Conservation (phyloP, 768 basidiomycete genomes). For the Phaeolepiota aurea region DNA sequence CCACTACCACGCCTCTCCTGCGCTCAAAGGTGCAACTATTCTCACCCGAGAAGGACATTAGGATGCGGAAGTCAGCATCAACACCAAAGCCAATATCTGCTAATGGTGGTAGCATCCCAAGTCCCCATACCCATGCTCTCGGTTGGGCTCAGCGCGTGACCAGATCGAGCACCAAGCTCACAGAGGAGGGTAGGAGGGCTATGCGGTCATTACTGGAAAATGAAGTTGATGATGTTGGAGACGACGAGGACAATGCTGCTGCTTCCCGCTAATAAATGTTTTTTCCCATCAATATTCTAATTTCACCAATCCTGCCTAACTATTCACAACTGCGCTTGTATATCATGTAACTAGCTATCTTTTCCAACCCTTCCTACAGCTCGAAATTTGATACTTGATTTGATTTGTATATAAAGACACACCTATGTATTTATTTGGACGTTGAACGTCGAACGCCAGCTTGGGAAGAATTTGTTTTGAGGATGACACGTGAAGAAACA, state of each 20-base stretch:
- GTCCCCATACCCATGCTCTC: neutral
- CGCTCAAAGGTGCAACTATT: constrained; percentile 11
- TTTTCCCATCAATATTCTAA: too few relatives aligned
- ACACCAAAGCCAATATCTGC: neutral
- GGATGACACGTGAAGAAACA: too few relatives aligned
- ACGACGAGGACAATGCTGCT: constrained; percentile 8
- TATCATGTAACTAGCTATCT: too few relatives aligned
- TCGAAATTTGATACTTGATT: too few relatives aligned
- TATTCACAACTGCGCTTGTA: too few relatives aligned
- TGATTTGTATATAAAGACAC: too few relatives aligned
- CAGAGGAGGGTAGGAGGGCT: constrained; percentile 15
- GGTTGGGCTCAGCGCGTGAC: neutral
- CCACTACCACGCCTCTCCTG: constrained; percentile 13
- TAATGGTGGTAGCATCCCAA: neutral
- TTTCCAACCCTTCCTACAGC: too few relatives aligned
- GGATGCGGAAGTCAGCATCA: neutral
- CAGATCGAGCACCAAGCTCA: constrained; percentile 12
- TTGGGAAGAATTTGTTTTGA: too few relatives aligned
- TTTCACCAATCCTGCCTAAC: too few relatives aligned
- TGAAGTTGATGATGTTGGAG: constrained; percentile 22
- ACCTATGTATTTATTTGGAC: too few relatives aligned
- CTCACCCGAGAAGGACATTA: constrained; percentile 11
- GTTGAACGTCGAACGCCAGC: too few relatives aligned
- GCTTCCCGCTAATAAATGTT: neutral
- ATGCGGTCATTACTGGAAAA: constrained; percentile 22